Conservation (phyloP, 371 early-diverging fungal genomes). For the Mortierella polycephala region DNA sequence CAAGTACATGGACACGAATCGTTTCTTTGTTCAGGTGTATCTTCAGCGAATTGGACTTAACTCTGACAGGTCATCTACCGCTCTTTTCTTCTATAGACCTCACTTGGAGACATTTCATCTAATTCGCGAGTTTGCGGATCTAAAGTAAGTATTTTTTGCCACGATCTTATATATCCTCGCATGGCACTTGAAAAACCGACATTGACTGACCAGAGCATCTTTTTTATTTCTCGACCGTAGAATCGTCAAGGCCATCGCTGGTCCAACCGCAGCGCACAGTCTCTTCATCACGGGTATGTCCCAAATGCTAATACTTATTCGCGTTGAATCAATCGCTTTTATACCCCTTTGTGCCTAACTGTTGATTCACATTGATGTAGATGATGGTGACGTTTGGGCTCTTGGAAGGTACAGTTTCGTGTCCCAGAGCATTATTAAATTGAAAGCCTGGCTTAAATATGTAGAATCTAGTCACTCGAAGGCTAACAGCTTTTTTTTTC, state of each 20-base stretch:
- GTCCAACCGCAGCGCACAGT: slow-evolving; percentile 57
- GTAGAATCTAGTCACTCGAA: background rate
- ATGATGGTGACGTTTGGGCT: slow-evolving; percentile 57
- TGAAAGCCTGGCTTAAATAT: background rate
- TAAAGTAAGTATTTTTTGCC: slow-evolving; percentile 42
- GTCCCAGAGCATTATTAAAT: too few species aligned
- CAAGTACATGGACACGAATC: slow-evolving; percentile 5
- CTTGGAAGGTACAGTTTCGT: slow-evolving; percentile 48
- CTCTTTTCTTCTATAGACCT: slow-evolving; percentile 24
- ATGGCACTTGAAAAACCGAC: too few species aligned
- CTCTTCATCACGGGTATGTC: slow-evolving; percentile 53
- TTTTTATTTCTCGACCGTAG: slow-evolving; percentile 11
- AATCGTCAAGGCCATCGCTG: slow-evolving; percentile 52
- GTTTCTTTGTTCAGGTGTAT: background rate
- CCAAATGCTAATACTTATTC: background rate
- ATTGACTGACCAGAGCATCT: background rate
- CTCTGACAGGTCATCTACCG: background rate
- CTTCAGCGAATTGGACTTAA: background rate
- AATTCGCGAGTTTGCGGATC: slow-evolving; percentile 57
- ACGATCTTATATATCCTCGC: background rate
- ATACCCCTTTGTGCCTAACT: background rate
- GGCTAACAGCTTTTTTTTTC: background rate
- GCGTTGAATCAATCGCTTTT: background rate
- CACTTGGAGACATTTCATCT: slow-evolving; percentile 56
- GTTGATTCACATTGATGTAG: slow-evolving; percentile 11